These are phyloP conservation scores for Xylaria hypoxylon DNA, from an alignment of 2,329 filamentous ascomycete species.

Conservation along the genomic window DNA sequence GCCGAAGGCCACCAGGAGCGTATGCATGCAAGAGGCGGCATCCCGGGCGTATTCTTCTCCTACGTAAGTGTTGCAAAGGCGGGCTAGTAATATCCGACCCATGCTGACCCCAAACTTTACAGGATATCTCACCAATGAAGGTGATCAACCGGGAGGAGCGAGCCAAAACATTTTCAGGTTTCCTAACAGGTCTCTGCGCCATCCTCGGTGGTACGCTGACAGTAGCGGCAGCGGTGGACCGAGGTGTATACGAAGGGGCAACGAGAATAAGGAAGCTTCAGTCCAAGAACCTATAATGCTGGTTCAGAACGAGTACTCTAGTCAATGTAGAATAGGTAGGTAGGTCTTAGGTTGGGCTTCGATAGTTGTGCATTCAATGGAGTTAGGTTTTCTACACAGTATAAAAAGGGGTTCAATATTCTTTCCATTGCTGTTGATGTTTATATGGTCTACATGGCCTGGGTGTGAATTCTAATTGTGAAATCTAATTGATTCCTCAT, in stretches of 20 bases:
- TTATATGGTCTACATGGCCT: too few relatives aligned
- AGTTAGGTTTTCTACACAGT: conserved; percentile 33
- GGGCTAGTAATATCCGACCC: not conserved
- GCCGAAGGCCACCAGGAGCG: conserved; percentile 93
- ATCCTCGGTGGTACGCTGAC: conserved; percentile 95
- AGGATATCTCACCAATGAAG: conserved; percentile 99
- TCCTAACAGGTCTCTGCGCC: conserved; percentile 93
- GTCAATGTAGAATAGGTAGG: conserved; percentile 40
- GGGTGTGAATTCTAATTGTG: too few relatives aligned
- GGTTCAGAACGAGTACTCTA: conserved; percentile 14
- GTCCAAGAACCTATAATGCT: conserved; percentile 66
- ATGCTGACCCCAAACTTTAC: conserved; percentile 20
- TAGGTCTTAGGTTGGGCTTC: conserved; percentile 22
- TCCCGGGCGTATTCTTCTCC: conserved; percentile 98
- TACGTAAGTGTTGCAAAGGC: conserved; percentile 73
- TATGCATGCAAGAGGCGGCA: conserved; percentile 88
- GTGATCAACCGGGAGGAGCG: conserved; percentile 96
- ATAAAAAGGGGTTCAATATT: conserved; percentile 13
- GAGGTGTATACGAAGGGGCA: conserved; percentile 89
- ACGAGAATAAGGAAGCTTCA: conserved; percentile 88
- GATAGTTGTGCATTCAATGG: conserved; percentile 36
- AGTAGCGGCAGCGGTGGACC: conserved; percentile 92
- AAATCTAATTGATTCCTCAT: too few relatives aligned
- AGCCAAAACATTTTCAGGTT: conserved; percentile 88
- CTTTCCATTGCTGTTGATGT: not conserved